Evolutionary conservation across 2,329 filamentous ascomycete species (phyloP).

Genomic region (Penicillium thymicola): DNA sequence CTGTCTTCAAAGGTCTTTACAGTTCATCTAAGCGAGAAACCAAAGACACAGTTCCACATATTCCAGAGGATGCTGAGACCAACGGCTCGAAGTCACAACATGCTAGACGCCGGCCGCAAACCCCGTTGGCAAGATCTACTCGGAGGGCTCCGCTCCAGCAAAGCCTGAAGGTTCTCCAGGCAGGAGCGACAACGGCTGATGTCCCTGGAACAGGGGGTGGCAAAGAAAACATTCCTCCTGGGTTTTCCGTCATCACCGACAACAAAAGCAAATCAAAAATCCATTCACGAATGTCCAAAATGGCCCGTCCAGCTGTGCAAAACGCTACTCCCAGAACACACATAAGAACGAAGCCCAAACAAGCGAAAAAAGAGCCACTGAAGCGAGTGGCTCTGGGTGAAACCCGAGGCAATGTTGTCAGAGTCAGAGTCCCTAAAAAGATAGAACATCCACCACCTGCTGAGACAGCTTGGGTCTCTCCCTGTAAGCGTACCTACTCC

Average conservation of each 20-base stretch:
- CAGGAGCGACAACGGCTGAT: constrained; percentile 42
- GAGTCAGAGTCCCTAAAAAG: background rate
- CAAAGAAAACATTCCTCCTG: constrained; percentile 62
- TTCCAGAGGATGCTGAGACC: constrained; percentile 23
- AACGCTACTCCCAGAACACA: background rate
- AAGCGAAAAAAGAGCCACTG: background rate
- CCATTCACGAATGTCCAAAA: background rate
- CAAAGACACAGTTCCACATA: background rate
- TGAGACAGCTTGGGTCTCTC: constrained; percentile 58
- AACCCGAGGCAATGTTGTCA: constrained; percentile 12
- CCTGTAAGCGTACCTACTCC: constrained; percentile 50
- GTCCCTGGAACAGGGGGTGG: constrained; percentile 54
- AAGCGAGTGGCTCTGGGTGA: constrained; percentile 11
- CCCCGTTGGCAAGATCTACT: constrained; percentile 19
- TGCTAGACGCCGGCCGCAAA: constrained; percentile 31
- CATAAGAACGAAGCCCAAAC: background rate
- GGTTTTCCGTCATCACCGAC: constrained; percentile 23
- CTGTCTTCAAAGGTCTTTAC: constrained; percentile 44
- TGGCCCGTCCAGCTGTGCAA: background rate
- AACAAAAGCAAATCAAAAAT: constrained; percentile 9
- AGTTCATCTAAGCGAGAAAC: constrained; percentile 36
- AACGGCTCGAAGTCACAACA: constrained; percentile 36
- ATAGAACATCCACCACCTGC: constrained; percentile 29
- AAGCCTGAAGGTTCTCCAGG: constrained; percentile 40
- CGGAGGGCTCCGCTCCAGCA: constrained; percentile 49